A percentile compares a stretch with the other conserved stretches of the same genome.
phyloP scores from a whole-genome alignment of 495 filamentous ascomycete species.

The Pseudevernia furfuracea region DNA sequence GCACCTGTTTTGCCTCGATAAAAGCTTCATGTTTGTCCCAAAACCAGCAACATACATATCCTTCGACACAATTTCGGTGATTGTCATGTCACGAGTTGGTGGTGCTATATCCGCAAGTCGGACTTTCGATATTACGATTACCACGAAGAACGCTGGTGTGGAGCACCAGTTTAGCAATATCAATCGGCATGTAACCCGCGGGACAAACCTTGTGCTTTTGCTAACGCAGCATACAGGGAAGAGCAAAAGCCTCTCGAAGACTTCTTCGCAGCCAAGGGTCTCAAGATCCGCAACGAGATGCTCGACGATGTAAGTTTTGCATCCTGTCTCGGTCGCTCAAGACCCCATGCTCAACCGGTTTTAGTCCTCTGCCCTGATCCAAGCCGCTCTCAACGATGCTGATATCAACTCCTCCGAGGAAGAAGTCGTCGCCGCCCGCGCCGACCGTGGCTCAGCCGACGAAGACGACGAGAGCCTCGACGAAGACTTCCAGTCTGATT shows the following conservation, averaged over 20 bases:
- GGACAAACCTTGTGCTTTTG: not conserved
- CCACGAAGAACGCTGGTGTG: conserved; percentile 65
- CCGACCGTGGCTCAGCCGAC: conserved; percentile 84
- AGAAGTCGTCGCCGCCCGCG: conserved; percentile 57
- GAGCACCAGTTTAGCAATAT: conserved; percentile 98
- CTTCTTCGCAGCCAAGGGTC: conserved; percentile 87
- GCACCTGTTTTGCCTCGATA: conserved; percentile 92
- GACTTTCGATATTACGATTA: conserved; percentile 94
- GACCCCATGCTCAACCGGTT: not conserved
- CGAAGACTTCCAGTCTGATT: conserved; percentile 89
- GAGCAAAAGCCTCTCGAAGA: conserved; percentile 91
- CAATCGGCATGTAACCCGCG: conserved; percentile 57
- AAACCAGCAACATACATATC: conserved; percentile 96
- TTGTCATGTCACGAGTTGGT: conserved; percentile 93
- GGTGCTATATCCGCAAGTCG: conserved; percentile 88
- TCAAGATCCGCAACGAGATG: conserved; percentile 97
- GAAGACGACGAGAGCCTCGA: conserved; percentile 92
- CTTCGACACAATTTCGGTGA: conserved; percentile 77
- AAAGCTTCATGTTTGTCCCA: conserved; percentile 97
- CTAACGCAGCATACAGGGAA: conserved; percentile 47
- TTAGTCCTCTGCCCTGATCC: conserved; percentile 46
- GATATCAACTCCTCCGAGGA: conserved; percentile 79
- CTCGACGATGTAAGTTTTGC: conserved; percentile 50
- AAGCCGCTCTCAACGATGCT: conserved; percentile 70
- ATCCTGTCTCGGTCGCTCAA: too few species aligned